These are phyloP conservation scores for Irpex rosettiformis DNA, from an alignment of 1,284 basidiomycete species.

Conservation along the genomic window DNA sequence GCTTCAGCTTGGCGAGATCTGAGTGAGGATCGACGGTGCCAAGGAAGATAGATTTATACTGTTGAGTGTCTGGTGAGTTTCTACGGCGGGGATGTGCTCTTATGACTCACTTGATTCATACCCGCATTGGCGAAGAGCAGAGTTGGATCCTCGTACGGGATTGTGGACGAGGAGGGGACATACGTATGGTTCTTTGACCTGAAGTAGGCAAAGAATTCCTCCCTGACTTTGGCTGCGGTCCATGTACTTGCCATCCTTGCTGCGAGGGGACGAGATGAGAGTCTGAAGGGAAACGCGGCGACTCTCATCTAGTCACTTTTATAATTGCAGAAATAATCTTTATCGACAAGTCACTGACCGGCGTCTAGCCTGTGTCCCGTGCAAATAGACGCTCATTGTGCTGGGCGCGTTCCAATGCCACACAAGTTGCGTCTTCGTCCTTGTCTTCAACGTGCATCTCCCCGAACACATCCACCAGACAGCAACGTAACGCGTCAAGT, in stretches of 20 bases:
- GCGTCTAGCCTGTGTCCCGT: background rate
- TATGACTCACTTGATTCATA: conserved; percentile 78
- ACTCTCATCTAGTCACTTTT: conserved; percentile 4
- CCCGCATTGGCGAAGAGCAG: conserved; percentile 97
- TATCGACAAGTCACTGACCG: background rate
- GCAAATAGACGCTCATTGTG: background rate
- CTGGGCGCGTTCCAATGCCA: background rate
- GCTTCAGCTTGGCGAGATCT: conserved; percentile 83
- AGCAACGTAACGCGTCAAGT: background rate
- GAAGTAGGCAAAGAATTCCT: conserved; percentile 83
- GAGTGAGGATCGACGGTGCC: conserved; percentile 94
- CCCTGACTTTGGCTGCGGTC: conserved; percentile 68
- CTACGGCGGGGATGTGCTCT: background rate
- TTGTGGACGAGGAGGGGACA: conserved; percentile 90
- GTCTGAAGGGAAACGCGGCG: conserved; percentile 3
- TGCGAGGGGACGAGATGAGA: conserved; percentile 6
- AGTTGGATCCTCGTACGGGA: conserved; percentile 97
- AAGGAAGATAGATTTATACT: conserved; percentile 97
- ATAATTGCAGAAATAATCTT: background rate
- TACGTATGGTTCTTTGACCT: conserved; percentile 80
- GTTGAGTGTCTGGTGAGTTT: conserved; percentile 6
- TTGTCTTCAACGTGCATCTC: conserved; percentile 17
- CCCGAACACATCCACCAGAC: conserved; percentile 3
- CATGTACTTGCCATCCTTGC: conserved; percentile 41
- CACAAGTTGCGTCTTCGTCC: background rate